phyloP scores from a whole-genome alignment of 768 basidiomycete genomes.

The Podaxis sp. region DNA sequence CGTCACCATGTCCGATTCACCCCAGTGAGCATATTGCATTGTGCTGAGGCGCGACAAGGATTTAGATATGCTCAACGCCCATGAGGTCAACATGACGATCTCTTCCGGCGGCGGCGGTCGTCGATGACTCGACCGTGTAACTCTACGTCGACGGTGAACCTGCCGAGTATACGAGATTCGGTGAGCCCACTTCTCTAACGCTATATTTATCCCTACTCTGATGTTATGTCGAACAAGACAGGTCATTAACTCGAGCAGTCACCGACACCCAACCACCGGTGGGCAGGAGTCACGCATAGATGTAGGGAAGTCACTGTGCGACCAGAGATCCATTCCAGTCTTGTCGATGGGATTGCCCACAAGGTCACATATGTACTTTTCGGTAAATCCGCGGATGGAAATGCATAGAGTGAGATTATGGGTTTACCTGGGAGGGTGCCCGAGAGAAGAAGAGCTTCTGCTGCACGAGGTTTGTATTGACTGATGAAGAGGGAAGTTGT shows the following conservation, averaged over 20 bases:
- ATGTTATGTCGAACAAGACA: background rate
- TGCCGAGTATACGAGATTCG: background rate
- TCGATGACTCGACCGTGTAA: background rate
- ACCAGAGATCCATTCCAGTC: background rate
- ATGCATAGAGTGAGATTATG: background rate
- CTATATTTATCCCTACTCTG: background rate
- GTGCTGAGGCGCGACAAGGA: background rate
- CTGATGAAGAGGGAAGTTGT: background rate
- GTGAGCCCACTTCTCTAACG: background rate
- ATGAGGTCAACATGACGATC: background rate
- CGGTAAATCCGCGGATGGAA: background rate
- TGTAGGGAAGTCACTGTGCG: too few species aligned
- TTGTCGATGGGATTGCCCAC: background rate
- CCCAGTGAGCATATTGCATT: background rate
- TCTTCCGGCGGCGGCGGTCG: background rate
- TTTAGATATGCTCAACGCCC: background rate
- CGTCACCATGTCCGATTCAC: background rate
- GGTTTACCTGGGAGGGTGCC: background rate
- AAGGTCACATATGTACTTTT: background rate
- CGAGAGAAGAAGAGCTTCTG: background rate
- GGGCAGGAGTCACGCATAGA: too few species aligned
- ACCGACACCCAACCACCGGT: background rate
- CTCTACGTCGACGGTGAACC: background rate
- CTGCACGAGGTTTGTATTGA: conserved; percentile 7
- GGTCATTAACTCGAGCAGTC: background rate